Percentiles rank a stretch among this genome's conserved stretches.
Evolutionary conservation across 2,329 filamentous ascomycete genomes (phyloP).

Genomic region (Aspergillus hortae): DNA sequence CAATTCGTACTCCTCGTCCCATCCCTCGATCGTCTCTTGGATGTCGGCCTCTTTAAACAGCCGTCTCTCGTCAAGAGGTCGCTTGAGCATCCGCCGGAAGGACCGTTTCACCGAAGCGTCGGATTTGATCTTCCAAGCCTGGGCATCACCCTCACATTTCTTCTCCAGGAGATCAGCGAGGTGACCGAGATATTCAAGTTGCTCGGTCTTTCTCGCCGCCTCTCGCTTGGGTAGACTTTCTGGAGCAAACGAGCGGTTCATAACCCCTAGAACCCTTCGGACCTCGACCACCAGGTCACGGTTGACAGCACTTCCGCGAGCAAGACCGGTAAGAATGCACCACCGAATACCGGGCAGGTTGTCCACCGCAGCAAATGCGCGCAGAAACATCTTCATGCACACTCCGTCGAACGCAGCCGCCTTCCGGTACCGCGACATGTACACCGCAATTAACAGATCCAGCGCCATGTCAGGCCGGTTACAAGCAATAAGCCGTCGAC

Average conservation of each 20-base stretch:
- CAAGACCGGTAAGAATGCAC: conserved; percentile 37
- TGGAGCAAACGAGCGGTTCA: conserved; percentile 8
- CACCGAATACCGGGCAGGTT: conserved; percentile 38
- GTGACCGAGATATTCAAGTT: conserved; percentile 18
- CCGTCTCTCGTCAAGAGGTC: conserved; percentile 9
- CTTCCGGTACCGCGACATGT: conserved; percentile 35
- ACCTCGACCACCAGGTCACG: conserved; percentile 33
- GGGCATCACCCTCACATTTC: conserved; percentile 20
- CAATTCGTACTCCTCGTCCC: conserved; percentile 30
- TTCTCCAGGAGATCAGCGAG: conserved; percentile 19
- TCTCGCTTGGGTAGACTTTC: conserved; percentile 1
- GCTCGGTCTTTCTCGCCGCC: conserved; percentile 3
- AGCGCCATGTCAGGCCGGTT: conserved; percentile 26
- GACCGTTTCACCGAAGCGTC: conserved; percentile 10
- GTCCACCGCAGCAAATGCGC: conserved; percentile 27
- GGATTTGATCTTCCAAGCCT: conserved; percentile 11
- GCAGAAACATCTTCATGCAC: conserved; percentile 36
- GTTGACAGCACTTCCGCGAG: conserved; percentile 28
- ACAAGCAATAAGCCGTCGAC: conserved; percentile 25
- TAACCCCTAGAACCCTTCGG: conserved; percentile 21
- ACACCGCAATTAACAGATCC: conserved; percentile 32
- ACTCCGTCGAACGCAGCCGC: conserved; percentile 32
- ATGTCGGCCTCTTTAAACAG: conserved; percentile 13
- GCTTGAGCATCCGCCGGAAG: conserved; percentile 11
- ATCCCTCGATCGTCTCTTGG: conserved; percentile 14